phyloP scores from a whole-genome alignment of 1,139 yeast species.

The Yamadazyma atlantica region DNA sequence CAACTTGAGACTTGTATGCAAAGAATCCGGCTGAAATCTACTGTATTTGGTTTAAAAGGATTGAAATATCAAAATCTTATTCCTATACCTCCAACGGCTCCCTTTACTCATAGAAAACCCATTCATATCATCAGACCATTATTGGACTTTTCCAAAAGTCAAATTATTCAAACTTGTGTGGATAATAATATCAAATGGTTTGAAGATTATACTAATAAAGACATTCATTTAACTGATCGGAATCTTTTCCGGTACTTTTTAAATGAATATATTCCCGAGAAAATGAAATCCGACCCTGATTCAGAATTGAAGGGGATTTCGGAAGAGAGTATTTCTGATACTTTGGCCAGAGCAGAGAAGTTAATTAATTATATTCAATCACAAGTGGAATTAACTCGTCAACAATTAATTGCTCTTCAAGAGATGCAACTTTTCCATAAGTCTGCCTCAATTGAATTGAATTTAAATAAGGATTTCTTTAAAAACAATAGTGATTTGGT shows the following conservation, averaged over 20 bases:
- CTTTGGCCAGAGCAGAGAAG: conserved; percentile 16
- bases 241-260: conserved; percentile 45
- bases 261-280: conserved; percentile 26
- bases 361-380: conserved; percentile 16
- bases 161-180: conserved; percentile 48
- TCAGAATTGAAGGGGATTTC: conserved; percentile 16
- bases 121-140: conserved; percentile 52
- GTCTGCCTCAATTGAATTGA: conserved; percentile 8
- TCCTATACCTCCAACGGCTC: conserved; percentile 24
- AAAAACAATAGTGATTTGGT: conserved; percentile 19
- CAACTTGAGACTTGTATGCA: conserved; percentile 69
- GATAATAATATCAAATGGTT: conserved; percentile 51
- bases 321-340: conserved; percentile 14
- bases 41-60: conserved; percentile 58
- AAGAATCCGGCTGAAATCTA: conserved; percentile 53
- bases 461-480: conserved; percentile 2
- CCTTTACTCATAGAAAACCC: conserved; percentile 16
- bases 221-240: conserved; percentile 52
- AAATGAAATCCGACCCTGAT: conserved; percentile 8
- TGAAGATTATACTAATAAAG: conserved; percentile 66
- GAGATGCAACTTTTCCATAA: conserved; percentile 5
- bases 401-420: neutral
- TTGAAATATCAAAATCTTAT: conserved; percentile 25
- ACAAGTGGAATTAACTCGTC: conserved; percentile 12
- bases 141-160: conserved; percentile 41